Percentiles rank a stretch among this genome's conserved stretches.
Evolutionary conservation across 768 basidiomycete genomes (phyloP).

Genomic region (Mycena metata): DNA sequence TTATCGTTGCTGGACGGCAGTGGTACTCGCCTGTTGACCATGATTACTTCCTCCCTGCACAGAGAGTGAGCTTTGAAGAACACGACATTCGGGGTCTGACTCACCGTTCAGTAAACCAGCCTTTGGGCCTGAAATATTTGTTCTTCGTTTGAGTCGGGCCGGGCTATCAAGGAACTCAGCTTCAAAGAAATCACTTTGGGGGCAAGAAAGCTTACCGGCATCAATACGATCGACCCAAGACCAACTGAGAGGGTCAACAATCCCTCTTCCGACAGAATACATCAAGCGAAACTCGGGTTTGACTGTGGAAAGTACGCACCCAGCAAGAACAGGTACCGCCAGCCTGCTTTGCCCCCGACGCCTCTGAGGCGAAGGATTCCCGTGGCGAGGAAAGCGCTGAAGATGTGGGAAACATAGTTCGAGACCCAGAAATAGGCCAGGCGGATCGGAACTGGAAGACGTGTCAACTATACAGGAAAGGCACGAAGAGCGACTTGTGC

Average conservation of each 20-base stretch:
- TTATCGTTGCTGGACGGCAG: neutral
- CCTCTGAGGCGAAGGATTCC: conserved; percentile 71
- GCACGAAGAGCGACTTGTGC: conserved; percentile 23
- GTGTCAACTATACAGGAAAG: neutral
- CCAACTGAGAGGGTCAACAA: conserved; percentile 24
- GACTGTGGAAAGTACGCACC: conserved; percentile 36
- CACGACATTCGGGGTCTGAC: conserved; percentile 26
- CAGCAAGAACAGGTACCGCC: conserved; percentile 71
- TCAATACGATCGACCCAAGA: conserved; percentile 23
- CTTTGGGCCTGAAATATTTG: conserved; percentile 67
- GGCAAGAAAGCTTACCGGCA: conserved; percentile 57
- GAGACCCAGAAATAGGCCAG: conserved; percentile 79
- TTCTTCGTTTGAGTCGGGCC: conserved; percentile 75
- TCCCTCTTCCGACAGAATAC: conserved; percentile 18
- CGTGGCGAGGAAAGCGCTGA: conserved; percentile 74
- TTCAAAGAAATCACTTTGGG: conserved; percentile 55
- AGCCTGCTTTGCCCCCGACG: conserved; percentile 65
- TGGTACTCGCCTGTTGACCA: conserved; percentile 63
- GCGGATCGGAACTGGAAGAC: conserved; percentile 67
- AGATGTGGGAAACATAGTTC: conserved; percentile 66
- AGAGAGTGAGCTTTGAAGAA: neutral
- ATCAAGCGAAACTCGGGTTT: neutral
- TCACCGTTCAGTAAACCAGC: conserved; percentile 75
- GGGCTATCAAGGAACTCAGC: conserved; percentile 63
- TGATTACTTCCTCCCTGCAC: conserved; percentile 70